phyloP scores from a whole-genome alignment of 1,284 basidiomycete species.

The Mycosarcoma mackinlayi region DNA sequence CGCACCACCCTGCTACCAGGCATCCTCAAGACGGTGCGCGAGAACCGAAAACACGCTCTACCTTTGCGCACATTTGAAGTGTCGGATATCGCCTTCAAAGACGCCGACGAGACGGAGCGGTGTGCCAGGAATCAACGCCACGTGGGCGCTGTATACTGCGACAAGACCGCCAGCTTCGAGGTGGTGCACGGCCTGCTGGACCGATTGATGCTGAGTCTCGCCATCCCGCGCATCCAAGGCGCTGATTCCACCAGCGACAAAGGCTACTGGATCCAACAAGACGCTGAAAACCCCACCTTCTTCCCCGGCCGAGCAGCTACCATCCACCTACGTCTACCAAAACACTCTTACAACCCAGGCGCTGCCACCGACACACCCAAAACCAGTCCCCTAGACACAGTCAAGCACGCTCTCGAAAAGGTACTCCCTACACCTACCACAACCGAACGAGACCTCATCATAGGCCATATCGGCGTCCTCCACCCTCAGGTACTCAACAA shows the following conservation, averaged over 20 bases:
- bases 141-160: constrained; percentile 91
- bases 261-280: constrained; percentile 86
- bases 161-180: constrained; percentile 96
- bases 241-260: constrained; percentile 72
- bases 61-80: constrained; percentile 95
- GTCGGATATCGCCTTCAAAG: constrained; percentile 92
- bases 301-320: constrained; percentile 93
- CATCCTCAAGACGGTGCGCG: constrained; percentile 93
- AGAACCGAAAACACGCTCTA: constrained; percentile 92
- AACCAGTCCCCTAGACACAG: constrained; percentile 26
- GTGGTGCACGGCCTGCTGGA: constrained; percentile 94
- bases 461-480: constrained; percentile 58
- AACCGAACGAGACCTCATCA: constrained; percentile 8
- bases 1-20: constrained; percentile 94
- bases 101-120: constrained; percentile 76
- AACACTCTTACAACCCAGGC: constrained; percentile 24
- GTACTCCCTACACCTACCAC: constrained; percentile 9
- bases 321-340: constrained; percentile 79
- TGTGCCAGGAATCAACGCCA: constrained; percentile 87
- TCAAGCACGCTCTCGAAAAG: constrained; percentile 29
- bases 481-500: constrained; percentile 62
- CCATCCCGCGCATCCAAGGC: constrained; percentile 81
- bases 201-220: constrained; percentile 91
- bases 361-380: constrained; percentile 13
- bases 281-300: constrained; percentile 81